phyloP scores from a whole-genome alignment of 495 filamentous ascomycete genomes.

The Elasticomyces elasticus region DNA sequence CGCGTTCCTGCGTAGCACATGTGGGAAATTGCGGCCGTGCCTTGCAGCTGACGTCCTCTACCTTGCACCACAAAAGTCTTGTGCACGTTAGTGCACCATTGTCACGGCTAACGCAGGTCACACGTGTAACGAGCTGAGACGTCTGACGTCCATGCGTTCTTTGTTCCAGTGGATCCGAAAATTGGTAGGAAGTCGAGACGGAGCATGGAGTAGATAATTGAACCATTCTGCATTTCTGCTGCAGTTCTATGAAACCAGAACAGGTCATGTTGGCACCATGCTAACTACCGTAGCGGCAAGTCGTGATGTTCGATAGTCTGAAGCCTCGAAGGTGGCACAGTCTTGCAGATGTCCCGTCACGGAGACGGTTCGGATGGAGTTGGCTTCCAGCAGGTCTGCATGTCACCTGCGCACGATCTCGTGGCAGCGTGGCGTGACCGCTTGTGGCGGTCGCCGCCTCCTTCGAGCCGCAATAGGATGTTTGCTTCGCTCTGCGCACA shows the following conservation, averaged over 20 bases:
- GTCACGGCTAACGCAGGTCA: neutral
- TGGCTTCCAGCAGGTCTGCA: neutral
- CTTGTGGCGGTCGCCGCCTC: no score
- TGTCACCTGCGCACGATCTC: neutral
- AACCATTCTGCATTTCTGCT: no score
- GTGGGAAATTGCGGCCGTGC: conserved; percentile 1
- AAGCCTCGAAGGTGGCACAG: neutral
- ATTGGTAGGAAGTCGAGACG: neutral
- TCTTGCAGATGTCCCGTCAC: neutral
- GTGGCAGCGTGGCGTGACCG: neutral
- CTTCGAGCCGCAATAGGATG: neutral
- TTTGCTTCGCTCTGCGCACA: neutral
- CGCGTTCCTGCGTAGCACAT: neutral
- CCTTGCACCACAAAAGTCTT: conserved; percentile 2
- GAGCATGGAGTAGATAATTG: neutral
- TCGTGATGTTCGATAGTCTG: neutral
- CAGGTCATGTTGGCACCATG: neutral
- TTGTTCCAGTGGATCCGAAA: neutral
- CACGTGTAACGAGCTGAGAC: neutral
- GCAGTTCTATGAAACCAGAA: neutral
- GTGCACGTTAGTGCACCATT: neutral
- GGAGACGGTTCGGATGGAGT: neutral
- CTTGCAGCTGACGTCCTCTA: conserved; percentile 6
- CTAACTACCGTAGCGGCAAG: neutral
- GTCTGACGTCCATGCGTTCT: neutral